Evolutionary conservation across 2,329 filamentous ascomycete species (phyloP), one percentile per base, ranked within the genome.

Genomic region (Nemania diffusa): DNA sequence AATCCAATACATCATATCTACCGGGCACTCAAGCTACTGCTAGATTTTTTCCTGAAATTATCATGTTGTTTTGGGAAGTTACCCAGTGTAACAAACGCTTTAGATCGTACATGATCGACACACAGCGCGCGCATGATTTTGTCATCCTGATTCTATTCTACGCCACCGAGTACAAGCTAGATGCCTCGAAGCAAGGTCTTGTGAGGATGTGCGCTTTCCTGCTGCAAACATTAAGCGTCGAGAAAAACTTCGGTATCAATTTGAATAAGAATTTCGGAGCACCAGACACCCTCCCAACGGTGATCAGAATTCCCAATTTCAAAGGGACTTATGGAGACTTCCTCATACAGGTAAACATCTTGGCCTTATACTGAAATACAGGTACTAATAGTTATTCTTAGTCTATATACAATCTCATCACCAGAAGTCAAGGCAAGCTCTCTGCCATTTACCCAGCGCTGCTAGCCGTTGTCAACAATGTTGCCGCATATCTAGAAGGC

Each of bases 171-270:
- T 92, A 96, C 79, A 94, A 93, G 76, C 88, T 89, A 48, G 95
- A 98, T 75, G 83, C 91, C 22, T 90, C 94, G 1, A 97, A 95
- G 78, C 94, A 97, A 79, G 96, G 96, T 0, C 86, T 97, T 1
- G 93, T 98, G 27, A 88, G 96, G 62, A 97, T 98, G 94, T 97
- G 96, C 79, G 91, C 97, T n/a, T 98, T 99, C 78, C 86, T 98
- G 50, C 82, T 99, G 46, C 96, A 99, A 80, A 98, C 96, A 0
- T 82, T 99, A 75, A 98, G 95, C 75, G 94, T 97, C 2, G 96
- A 98, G 80, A 88, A 91, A 63, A 94, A 92, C 69, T 98, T 98
- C 79, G 95, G 94, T 32, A 88, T 91, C 76, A 95, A 93, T 73
- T 84, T 99, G 57, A 98, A 97, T 80, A 94, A 93, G 79, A 86